These are phyloP conservation scores for Podospora sp. DNA, from an alignment of 495 filamentous ascomycete species.

Conservation along the genomic window DNA sequence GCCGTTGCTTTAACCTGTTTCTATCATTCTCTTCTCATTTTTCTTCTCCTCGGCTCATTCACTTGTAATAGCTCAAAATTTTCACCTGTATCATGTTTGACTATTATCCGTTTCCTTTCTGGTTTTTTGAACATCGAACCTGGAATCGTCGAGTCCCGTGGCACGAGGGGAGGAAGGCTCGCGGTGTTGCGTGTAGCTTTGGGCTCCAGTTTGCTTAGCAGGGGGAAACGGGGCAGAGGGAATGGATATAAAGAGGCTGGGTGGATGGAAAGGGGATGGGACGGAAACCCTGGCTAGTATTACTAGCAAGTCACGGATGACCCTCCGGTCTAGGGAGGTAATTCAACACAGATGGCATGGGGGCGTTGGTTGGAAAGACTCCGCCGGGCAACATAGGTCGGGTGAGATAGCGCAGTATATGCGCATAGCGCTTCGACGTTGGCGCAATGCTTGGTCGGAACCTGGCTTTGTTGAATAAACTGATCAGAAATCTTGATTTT, in stretches of 20 bases:
- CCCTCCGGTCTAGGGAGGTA: not conserved
- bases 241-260: not conserved
- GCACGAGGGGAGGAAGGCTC: not conserved
- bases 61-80: conserved; percentile 31
- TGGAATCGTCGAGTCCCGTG: conserved; percentile 2
- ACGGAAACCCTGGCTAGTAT: not conserved
- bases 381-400: not conserved
- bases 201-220: not conserved
- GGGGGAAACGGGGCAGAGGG: not conserved
- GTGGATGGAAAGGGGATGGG: not conserved
- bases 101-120: conserved; percentile 1
- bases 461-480: not conserved
- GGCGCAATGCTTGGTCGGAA: not conserved
- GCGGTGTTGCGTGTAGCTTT: not conserved
- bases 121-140: conserved; percentile 9
- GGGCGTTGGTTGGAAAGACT: not conserved
- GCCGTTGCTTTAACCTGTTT: conserved; percentile 18
- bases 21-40: conserved; percentile 16
- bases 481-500: not conserved
- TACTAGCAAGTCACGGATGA: not conserved
- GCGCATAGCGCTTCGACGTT: not conserved
- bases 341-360: not conserved
- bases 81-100: conserved; percentile 32
- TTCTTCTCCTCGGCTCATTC: conserved; percentile 16
- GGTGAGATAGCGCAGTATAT: not conserved